Base-by-base conservation (phyloP, 306 rosid species). In the Sindora glabra region DNA sequence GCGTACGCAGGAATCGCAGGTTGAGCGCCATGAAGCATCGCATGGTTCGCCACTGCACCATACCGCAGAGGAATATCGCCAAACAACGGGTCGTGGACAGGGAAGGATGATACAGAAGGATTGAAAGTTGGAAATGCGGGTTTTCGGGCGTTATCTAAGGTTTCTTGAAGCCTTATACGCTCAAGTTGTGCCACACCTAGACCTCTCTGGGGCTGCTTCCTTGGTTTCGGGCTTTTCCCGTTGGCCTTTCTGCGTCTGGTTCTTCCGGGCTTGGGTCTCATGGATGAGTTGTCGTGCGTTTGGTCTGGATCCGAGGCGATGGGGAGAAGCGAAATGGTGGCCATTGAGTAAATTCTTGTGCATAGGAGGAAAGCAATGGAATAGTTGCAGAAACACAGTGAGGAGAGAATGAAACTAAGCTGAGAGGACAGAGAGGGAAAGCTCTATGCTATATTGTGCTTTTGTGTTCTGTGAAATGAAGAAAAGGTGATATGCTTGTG, bases 161-260 rank as follows among this genome's bases (percentile, higher is more conserved):
- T 25, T 8, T 86, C 86, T 58, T 81, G 75, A 11, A 65, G 10
- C 52, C 98, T 74, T 17, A 91, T 50, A 9, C 66, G 73, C 23
- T 91, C 98, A 3, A 83, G 72, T 59, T 83, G 72, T 0, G 59
- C 86, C 29, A 88, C 89, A 6, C 95, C 98, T 0, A 81, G 54
- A 0, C 96, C 99, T 67, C 99, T 71, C 62, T 83, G 95, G 0
- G 81, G 90, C 25, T 32, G 53, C 51, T 86, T 88, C 56, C 81
- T 81, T 24, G 41, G 70, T 62, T 24, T 71, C 8, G 74, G 68
- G 6, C 46, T 76, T 46, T 70, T 82, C 4, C 49, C 69, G 33
- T 37, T 37, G 6, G 75, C 18, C 34, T 41, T 83, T 12, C 70
- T 83, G 5, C 74, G 50, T 52, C 84, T 74, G 69, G 11, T 62